Evolutionary conservation across 192 early-diverging fungal species (phyloP).

Genomic region (Coemansia sp.): DNA sequence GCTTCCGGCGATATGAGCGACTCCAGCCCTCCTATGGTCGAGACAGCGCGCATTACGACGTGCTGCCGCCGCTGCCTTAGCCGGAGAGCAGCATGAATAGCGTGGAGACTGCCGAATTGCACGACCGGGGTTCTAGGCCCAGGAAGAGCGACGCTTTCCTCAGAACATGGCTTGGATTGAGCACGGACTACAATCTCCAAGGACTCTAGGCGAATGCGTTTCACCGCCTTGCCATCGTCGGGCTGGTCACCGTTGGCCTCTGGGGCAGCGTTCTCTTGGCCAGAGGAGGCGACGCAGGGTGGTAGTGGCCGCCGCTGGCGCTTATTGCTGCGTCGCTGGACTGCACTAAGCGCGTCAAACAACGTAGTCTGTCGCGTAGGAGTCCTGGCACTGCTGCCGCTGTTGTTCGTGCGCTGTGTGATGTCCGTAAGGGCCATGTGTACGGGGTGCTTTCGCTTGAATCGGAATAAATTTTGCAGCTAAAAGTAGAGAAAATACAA

Average conservation of each 20-base stretch:
- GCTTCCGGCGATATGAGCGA: slow-evolving; percentile 26
- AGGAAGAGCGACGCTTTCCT: not conserved
- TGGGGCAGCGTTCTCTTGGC: slow-evolving; percentile 13
- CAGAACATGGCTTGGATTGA: not conserved
- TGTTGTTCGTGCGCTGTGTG: slow-evolving; percentile 38
- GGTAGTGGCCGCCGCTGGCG: slow-evolving; percentile 11
- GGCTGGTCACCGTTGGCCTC: not conserved
- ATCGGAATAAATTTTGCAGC: not conserved
- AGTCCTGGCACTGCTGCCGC: slow-evolving; percentile 1
- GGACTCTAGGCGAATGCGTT: not conserved
- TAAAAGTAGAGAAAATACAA: not conserved
- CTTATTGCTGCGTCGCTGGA: slow-evolving; percentile 27
- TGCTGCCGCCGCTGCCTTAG: slow-evolving; percentile 7
- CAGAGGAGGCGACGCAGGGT: not conserved
- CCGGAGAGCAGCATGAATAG: slow-evolving; percentile 4
- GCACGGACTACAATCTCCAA: not conserved
- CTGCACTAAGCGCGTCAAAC: slow-evolving; percentile 31
- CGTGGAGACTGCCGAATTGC: not conserved
- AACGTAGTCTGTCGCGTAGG: slow-evolving; percentile 30
- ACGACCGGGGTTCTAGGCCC: not conserved
- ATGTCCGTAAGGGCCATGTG: slow-evolving; percentile 37
- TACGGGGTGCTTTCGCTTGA: not conserved
- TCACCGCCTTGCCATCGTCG: not conserved
- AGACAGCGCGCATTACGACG: slow-evolving; percentile 2
- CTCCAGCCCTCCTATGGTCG: slow-evolving; percentile 12